Percentiles rank a stretch among this genome's conserved stretches.
Evolutionary conservation across 345 rosid species (phyloP).

Genomic region (Aegle marmelos): DNA sequence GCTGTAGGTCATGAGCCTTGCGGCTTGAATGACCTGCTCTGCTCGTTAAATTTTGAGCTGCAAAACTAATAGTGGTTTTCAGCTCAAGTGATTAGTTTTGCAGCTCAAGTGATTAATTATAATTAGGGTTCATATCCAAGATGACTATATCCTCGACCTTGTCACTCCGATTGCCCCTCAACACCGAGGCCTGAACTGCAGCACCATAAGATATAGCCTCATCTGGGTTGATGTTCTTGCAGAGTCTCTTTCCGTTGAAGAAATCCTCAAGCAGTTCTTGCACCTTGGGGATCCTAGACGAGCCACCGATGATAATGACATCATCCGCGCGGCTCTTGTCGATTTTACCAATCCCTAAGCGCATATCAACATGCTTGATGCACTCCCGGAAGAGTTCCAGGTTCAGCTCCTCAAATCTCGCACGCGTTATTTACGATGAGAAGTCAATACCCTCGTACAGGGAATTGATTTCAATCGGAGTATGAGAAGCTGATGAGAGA

Average conservation of each 20-base stretch:
- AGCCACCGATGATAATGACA: constrained; percentile 48
- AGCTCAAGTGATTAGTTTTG: background rate
- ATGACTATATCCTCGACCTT: constrained; percentile 34
- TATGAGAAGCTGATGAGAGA: constrained; percentile 34
- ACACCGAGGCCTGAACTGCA: constrained; percentile 45
- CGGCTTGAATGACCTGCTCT: background rate
- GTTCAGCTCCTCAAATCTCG: constrained; percentile 41
- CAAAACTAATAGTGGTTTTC: background rate
- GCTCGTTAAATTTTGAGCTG: background rate
- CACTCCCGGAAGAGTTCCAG: constrained; percentile 38
- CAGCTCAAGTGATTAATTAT: background rate
- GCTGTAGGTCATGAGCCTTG: background rate
- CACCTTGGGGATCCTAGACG: constrained; percentile 52
- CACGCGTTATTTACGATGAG: constrained; percentile 33
- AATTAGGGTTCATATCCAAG: constrained; percentile 30
- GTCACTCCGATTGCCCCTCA: constrained; percentile 38
- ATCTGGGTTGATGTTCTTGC: constrained; percentile 47
- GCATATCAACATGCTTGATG: constrained; percentile 42
- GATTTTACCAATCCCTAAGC: constrained; percentile 42
- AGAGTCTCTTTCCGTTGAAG: constrained; percentile 43
- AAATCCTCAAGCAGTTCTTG: constrained; percentile 39
- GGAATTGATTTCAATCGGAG: constrained; percentile 37
- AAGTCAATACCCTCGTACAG: constrained; percentile 40
- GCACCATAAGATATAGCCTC: constrained; percentile 53
- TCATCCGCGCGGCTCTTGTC: constrained; percentile 45